These are phyloP conservation scores for Chloris gayana DNA, from an alignment of 176 grass and related monocot species.

Conservation along the genomic window DNA sequence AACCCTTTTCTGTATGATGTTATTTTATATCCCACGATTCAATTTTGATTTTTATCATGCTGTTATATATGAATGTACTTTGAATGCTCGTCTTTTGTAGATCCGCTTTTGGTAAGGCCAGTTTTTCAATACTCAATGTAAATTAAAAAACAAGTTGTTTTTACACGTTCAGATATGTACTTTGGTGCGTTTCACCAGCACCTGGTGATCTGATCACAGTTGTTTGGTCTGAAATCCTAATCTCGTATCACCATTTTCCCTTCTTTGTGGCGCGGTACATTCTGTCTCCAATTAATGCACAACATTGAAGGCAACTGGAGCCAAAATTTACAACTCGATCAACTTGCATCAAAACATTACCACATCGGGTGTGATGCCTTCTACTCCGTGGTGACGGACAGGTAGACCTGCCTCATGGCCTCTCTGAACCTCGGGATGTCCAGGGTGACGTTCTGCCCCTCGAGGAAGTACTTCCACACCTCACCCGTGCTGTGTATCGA, in stretches of 20 bases:
- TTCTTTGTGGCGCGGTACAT: background rate
- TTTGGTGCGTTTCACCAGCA: background rate
- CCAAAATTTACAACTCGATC: background rate
- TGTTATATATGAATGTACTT: too few species aligned
- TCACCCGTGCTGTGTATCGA: constrained; percentile 47
- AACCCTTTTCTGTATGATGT: background rate
- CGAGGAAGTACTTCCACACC: constrained; percentile 45
- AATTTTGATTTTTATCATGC: background rate
- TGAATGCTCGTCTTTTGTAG: background rate
- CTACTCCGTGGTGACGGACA: constrained; percentile 39
- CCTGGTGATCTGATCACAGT: background rate
- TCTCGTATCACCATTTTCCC: background rate
- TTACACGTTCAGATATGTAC: background rate
- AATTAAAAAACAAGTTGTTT: background rate
- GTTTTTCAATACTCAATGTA: background rate
- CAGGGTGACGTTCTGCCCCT: constrained; percentile 68
- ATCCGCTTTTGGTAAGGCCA: background rate
- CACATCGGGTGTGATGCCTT: background rate
- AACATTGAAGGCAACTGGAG: background rate
- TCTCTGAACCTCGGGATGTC: constrained; percentile 54
- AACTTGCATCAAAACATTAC: background rate
- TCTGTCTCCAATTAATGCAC: background rate
- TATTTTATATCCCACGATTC: background rate
- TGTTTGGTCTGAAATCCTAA: background rate
- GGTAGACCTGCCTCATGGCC: constrained; percentile 44